Percentiles rank a stretch among this genome's conserved stretches.
Conservation (phyloP, 1,284 basidiomycete species). For the Boletus sp. region DNA sequence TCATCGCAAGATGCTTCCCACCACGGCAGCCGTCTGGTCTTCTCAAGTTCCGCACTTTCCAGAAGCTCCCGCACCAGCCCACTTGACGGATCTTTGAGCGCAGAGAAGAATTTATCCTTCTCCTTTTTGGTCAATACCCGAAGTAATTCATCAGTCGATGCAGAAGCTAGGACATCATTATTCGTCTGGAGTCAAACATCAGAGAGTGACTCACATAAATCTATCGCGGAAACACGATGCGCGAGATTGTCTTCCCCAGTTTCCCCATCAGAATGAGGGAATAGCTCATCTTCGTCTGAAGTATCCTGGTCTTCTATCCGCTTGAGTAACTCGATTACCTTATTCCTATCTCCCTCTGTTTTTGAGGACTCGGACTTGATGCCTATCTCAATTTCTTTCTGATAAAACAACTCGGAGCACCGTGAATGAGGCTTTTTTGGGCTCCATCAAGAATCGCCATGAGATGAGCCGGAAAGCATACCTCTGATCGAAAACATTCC, state of each 20-base stretch:
- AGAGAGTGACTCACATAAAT: constrained; percentile 53
- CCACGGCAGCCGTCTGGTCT: constrained; percentile 55
- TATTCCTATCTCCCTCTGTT: constrained; percentile 48
- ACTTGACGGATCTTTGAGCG: constrained; percentile 55
- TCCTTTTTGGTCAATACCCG: constrained; percentile 54
- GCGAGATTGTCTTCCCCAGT: constrained; percentile 45
- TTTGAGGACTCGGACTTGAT: constrained; percentile 53
- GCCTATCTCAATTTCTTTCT: constrained; percentile 60
- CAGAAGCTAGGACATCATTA: constrained; percentile 40
- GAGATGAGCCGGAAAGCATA: constrained; percentile 28
- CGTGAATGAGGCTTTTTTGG: constrained; percentile 51
- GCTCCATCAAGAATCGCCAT: not conserved
- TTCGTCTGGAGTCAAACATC: not conserved
- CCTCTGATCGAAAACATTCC: constrained; percentile 70
- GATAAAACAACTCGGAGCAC: constrained; percentile 77
- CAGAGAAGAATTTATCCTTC: constrained; percentile 53
- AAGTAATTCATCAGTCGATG: constrained; percentile 62
- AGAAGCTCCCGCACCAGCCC: constrained; percentile 56
- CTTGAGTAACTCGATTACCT: constrained; percentile 67
- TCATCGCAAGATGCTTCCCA: constrained; percentile 44
- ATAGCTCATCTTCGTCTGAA: constrained; percentile 34
- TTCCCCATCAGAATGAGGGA: constrained; percentile 39
- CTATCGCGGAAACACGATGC: constrained; percentile 49
- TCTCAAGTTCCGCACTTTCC: constrained; percentile 51
- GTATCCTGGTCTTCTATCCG: constrained; percentile 62